Base-by-base conservation (phyloP, 2,329 filamentous ascomycete species). In the Fusarium pseudocircinatum region DNA sequence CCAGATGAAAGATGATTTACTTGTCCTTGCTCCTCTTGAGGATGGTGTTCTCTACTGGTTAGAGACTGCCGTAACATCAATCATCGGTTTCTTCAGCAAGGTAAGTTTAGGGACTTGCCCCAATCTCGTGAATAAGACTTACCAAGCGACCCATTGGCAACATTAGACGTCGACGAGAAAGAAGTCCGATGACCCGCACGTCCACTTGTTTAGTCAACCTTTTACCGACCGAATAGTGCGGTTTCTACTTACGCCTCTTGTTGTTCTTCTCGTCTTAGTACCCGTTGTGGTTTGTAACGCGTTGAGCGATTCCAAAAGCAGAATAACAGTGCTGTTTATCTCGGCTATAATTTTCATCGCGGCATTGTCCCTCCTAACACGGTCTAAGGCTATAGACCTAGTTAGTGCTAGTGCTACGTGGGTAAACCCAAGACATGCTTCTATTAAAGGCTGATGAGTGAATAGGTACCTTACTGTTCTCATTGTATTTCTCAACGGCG, bases 391-490 rank as follows among this genome's bases (percentile, higher is more conserved):
- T 44, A 26, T 44, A 20, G 24, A 26, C 16, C 7, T 44, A 0
- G 24, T 44, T 9, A 26, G 16, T 18, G 42, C 42, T 20, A 44
- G 42, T 24, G 42, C 42, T 26, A 26, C 16, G 42, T 44, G 3
- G 7, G 42, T 26, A 18, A 44, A 20, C 7, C 7, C 14, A 0
- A 6, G 16, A 6, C 2, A 20, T 26, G 8, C 0, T 6, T 26
- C 6, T 7, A 26, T 9, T 1, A 4, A 1, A 16, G 20, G 42
- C 42, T 44, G 10, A 26, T 7, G 2, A 20, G 7, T 26, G 0
- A 20, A 26, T 6, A 26, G 11, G 9, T 44, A 44, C 11, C 42
- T 44, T 26, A 20, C 42, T 4, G 11, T 26, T 26, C 42, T 44
- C 20, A 9, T 44, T 26, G 42, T 44, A 3, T 26, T 44, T 14